Evolutionary conservation across 257 asterid genomes (phyloP).

Genomic region (Sherardia arvensis): DNA sequence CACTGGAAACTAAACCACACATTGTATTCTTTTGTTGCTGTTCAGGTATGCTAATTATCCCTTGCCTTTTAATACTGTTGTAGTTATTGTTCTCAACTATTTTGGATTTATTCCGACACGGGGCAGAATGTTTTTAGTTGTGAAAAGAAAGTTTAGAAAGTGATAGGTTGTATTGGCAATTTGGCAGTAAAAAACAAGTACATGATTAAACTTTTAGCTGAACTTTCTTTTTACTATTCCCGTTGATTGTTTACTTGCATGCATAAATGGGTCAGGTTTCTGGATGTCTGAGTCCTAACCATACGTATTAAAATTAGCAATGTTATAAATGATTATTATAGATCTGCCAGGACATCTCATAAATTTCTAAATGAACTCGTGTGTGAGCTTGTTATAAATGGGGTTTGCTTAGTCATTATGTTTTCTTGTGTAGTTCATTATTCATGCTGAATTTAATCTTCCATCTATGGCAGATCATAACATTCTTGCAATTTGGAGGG

Average conservation of each 20-base stretch:
- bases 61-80: not conserved
- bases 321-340: not conserved
- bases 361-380: not conserved
- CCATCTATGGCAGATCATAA: conserved; percentile 54
- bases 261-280: not conserved
- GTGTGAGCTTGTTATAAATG: not conserved
- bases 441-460: not conserved
- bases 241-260: not conserved
- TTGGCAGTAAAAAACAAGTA: too few relatives aligned
- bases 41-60: conserved; percentile 55
- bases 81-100: not conserved
- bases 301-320: not conserved
- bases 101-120: not conserved
- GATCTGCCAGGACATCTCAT: too few relatives aligned
- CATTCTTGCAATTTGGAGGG: conserved; percentile 91
- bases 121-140: not conserved
- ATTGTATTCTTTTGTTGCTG: conserved; percentile 76
- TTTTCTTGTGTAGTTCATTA: not conserved
- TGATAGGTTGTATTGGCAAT: too few relatives aligned
- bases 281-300: not conserved
- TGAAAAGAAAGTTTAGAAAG: too few relatives aligned
- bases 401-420: not conserved
- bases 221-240: not conserved
- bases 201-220: not conserved
- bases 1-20: conserved; percentile 99